phyloP scores from a whole-genome alignment of 441 rosid species.

The Gossypium schwendimanii region DNA sequence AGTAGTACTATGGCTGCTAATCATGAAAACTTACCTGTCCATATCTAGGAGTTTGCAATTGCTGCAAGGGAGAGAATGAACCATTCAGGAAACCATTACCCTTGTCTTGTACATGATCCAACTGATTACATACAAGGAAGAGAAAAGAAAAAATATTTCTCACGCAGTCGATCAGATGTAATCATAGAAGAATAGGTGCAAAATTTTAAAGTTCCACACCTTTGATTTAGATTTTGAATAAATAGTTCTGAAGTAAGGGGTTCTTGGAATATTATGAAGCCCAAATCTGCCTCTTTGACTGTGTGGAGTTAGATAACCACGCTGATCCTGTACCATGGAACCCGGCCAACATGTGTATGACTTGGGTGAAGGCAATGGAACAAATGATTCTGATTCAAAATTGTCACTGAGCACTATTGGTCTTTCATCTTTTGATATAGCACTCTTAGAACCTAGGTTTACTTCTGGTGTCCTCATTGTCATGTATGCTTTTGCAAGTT shows the following conservation, averaged over 20 bases:
- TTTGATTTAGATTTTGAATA: constrained; percentile 54
- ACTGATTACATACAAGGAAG: constrained; percentile 19
- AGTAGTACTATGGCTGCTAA: not conserved
- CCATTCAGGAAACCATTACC: constrained; percentile 28
- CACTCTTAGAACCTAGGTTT: constrained; percentile 36
- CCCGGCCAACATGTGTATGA: constrained; percentile 75
- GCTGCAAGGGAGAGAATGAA: constrained; percentile 37
- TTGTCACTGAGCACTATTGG: constrained; percentile 23
- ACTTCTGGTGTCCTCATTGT: constrained; percentile 40
- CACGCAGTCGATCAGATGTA: not conserved
- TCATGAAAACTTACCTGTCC: constrained; percentile 40
- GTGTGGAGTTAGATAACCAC: constrained; percentile 53
- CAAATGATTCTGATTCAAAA: constrained; percentile 32
- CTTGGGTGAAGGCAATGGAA: constrained; percentile 44
- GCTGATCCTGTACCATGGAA: constrained; percentile 49
- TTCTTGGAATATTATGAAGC: constrained; percentile 54
- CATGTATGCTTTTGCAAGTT: constrained; percentile 79
- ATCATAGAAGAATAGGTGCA: constrained; percentile 7
- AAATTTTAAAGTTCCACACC: constrained; percentile 32
- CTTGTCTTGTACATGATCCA: constrained; percentile 38
- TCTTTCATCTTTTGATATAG: constrained; percentile 37
- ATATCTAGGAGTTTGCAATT: constrained; percentile 32
- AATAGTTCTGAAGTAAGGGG: constrained; percentile 70
- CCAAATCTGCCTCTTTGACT: constrained; percentile 53
- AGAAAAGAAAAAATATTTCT: constrained; percentile 10